Evolutionary conservation across 371 early-diverging fungal species (phyloP).

Genomic region (Mucor racemosus): DNA sequence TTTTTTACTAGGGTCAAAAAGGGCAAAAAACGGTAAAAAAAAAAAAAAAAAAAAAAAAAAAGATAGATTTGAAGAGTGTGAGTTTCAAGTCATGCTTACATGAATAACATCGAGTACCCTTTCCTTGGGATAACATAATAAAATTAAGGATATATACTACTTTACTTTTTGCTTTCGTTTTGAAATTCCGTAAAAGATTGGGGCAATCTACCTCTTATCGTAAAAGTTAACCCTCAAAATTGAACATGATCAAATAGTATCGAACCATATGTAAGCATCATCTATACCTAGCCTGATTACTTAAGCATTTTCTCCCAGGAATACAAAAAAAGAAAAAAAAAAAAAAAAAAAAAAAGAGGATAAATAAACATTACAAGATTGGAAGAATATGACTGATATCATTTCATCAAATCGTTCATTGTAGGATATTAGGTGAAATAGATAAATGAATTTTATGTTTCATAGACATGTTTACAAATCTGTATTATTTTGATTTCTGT

Average conservation of each 20-base stretch:
- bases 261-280: not conserved
- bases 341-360: not conserved
- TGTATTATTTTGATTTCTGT: too few species aligned
- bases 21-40: conserved; percentile 4
- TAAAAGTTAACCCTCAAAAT: not conserved
- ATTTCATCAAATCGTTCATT: not conserved
- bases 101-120: not conserved
- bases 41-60: not conserved
- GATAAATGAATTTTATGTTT: too few species aligned
- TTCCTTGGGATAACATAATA: not conserved
- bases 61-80: not conserved
- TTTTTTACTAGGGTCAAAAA: conserved; percentile 5
- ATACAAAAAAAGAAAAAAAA: not conserved
- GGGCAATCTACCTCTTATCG: not conserved
- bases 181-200: conserved; percentile 5
- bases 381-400: not conserved
- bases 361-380: not conserved
- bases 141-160: not conserved
- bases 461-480: too few species aligned
- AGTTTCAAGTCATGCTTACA: not conserved
- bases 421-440: too few species aligned
- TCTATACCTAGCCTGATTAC: not conserved
- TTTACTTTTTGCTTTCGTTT: not conserved
- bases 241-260: not conserved
- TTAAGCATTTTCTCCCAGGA: conserved; percentile 2